These are phyloP conservation scores for Sisymbrium irio DNA, from an alignment of 345 rosid genomes.

Conservation along the genomic window DNA sequence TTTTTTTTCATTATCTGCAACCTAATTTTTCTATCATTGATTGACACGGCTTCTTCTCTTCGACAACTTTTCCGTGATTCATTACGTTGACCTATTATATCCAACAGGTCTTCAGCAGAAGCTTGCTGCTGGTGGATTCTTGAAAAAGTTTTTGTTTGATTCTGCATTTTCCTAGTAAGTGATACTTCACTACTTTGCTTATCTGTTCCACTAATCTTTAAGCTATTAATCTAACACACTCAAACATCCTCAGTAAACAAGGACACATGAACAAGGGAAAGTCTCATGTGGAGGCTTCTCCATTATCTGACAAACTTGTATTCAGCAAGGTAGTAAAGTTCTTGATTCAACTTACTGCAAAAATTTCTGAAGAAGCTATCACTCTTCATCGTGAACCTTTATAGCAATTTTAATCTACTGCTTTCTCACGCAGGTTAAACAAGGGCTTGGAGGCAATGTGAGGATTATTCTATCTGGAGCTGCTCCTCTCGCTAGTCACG, in stretches of 20 bases:
- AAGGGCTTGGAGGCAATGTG: conserved; percentile 83
- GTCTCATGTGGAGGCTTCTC: conserved; percentile 69
- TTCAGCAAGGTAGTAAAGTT: conserved; percentile 64
- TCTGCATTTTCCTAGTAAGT: conserved; percentile 78
- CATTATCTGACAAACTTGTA: conserved; percentile 79
- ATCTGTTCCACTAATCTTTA: not conserved
- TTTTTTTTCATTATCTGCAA: not conserved
- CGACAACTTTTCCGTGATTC: not conserved
- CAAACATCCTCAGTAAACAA: conserved; percentile 55
- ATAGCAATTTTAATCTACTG: conserved; percentile 2
- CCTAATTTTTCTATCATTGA: not conserved
- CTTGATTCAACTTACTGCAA: not conserved
- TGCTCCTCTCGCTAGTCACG: conserved; percentile 78
- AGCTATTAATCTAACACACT: conserved; percentile 23
- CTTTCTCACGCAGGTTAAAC: conserved; percentile 51
- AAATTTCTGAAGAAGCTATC: not conserved
- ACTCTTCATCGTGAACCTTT: not conserved
- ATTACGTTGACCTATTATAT: not conserved
- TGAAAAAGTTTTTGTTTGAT: conserved; percentile 58
- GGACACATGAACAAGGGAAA: conserved; percentile 60
- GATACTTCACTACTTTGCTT: conserved; percentile 2
- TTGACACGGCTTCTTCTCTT: not conserved
- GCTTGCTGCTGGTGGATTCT: conserved; percentile 63
- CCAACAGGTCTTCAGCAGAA: conserved; percentile 76
- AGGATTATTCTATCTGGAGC: conserved; percentile 83